Percentiles rank a stretch among this genome's conserved stretches.
Conservation (phyloP, 1,284 basidiomycete genomes). For the Sanghuangporus baumii region DNA sequence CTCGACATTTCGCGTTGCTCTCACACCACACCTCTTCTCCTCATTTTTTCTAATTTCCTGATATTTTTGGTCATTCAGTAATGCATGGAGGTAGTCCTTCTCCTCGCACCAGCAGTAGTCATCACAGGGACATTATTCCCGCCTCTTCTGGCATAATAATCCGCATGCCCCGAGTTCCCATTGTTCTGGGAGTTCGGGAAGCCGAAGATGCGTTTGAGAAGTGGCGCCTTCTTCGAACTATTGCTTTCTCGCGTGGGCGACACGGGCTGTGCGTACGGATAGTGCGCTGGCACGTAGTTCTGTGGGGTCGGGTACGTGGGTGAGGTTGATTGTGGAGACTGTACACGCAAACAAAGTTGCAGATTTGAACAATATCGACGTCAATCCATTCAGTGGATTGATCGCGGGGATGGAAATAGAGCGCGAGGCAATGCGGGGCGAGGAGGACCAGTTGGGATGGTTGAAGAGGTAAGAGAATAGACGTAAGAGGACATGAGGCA, state of each 20-base stretch:
- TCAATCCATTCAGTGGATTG: neutral
- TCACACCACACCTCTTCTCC: neutral
- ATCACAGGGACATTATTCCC: neutral
- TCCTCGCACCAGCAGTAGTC: neutral
- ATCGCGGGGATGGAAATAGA: neutral
- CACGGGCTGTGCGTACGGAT: neutral
- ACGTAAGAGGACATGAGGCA: neutral
- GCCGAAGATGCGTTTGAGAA: slow-evolving; percentile 14
- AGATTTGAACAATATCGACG: neutral
- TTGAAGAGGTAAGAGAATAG: neutral
- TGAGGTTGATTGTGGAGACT: slow-evolving; percentile 3
- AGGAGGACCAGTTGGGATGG: too few species aligned
- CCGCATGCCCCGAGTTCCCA: neutral
- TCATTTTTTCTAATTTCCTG: neutral
- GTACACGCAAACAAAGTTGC: neutral
- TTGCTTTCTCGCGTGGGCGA: slow-evolving; percentile 3
- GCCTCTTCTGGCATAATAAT: neutral
- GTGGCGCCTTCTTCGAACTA: slow-evolving; percentile 5
- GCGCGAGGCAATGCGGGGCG: neutral
- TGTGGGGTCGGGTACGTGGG: slow-evolving; percentile 1
- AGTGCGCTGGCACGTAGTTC: neutral
- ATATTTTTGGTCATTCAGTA: neutral
- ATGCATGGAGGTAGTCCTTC: slow-evolving; percentile 7
- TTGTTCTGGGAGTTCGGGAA: neutral
- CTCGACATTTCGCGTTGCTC: too few species aligned